Conservation (phyloP, 1,139 yeast species). For the Pichia terricola region DNA sequence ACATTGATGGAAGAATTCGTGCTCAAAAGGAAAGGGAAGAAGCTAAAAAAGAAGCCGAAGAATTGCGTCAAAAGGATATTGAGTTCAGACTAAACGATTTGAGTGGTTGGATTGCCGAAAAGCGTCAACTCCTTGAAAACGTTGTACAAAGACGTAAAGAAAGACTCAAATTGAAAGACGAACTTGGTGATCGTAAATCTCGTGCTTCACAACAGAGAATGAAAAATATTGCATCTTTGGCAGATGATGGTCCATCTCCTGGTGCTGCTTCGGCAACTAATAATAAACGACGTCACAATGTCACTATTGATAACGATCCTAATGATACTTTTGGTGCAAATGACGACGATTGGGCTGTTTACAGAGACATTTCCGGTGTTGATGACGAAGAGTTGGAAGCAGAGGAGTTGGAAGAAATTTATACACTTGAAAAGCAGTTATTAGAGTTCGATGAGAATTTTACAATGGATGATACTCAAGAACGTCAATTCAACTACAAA, state of each 20-base stretch:
- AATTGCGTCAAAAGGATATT: conserved; percentile 49
- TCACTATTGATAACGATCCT: conserved; percentile 80
- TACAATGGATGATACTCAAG: conserved; percentile 75
- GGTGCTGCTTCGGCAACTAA: conserved; percentile 9
- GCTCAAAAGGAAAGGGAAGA: conserved; percentile 73
- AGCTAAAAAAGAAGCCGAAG: conserved; percentile 40
- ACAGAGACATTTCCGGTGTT: conserved; percentile 70
- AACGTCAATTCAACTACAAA: conserved; percentile 80
- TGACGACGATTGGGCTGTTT: conserved; percentile 93
- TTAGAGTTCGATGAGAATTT: conserved; percentile 77
- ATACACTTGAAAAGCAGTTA: conserved; percentile 62
- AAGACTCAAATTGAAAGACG: conserved; percentile 60
- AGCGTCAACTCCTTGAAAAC: conserved; percentile 51
- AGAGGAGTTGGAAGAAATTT: conserved; percentile 52
- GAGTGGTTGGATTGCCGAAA: conserved; percentile 68
- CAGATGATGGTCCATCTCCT: conserved; percentile 43
- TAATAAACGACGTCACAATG: conserved; percentile 43
- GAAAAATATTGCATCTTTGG: conserved; percentile 84
- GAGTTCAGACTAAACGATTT: conserved; percentile 73
- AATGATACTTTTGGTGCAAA: conserved; percentile 93
- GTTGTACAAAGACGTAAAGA: conserved; percentile 56
- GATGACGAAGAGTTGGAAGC: conserved; percentile 72
- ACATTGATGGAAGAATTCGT: conserved; percentile 78
- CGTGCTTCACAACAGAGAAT: conserved; percentile 87
- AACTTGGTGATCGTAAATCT: conserved; percentile 81